These are phyloP conservation scores for Monilinia fructicola DNA, from an alignment of 2,329 filamentous ascomycete species.

Conservation along the genomic window DNA sequence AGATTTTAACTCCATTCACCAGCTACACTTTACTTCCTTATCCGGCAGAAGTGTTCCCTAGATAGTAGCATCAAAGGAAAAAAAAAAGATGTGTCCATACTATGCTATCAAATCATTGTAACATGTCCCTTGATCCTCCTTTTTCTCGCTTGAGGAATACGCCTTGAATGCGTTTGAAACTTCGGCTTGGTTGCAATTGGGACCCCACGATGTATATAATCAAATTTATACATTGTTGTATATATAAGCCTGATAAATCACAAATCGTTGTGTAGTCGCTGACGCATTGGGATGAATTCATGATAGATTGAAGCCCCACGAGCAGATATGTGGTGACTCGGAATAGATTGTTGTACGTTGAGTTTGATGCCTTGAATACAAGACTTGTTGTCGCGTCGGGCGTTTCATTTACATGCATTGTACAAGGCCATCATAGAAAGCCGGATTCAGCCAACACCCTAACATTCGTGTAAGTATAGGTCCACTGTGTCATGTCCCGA, in stretches of 20 bases:
- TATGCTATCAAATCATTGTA: slow-evolving; percentile 7
- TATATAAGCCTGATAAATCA: not conserved
- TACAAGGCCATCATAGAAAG: slow-evolving; percentile 48
- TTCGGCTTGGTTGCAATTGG: not conserved
- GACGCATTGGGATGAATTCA: not conserved
- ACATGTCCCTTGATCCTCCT: not conserved
- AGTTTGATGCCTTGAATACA: not conserved
- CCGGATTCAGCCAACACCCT: slow-evolving; percentile 62
- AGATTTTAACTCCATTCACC: slow-evolving; percentile 8
- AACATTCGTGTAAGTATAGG: slow-evolving; percentile 37
- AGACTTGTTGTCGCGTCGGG: not conserved
- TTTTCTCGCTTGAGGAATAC: slow-evolving; percentile 9
- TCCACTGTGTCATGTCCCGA: slow-evolving; percentile 24
- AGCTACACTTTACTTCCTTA: slow-evolving; percentile 10
- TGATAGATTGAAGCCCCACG: not conserved
- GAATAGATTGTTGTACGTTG: not conserved
- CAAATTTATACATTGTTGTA: not conserved
- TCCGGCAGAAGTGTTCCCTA: slow-evolving; percentile 7
- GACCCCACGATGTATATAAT: not conserved
- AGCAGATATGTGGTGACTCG: not conserved
- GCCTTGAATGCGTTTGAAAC: not conserved
- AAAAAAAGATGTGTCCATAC: slow-evolving; percentile 8
- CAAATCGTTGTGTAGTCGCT: not conserved
- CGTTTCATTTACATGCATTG: not conserved
- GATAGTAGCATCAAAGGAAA: slow-evolving; percentile 19